Conservation (phyloP, 257 asterid species). For the Scutellaria barbata region DNA sequence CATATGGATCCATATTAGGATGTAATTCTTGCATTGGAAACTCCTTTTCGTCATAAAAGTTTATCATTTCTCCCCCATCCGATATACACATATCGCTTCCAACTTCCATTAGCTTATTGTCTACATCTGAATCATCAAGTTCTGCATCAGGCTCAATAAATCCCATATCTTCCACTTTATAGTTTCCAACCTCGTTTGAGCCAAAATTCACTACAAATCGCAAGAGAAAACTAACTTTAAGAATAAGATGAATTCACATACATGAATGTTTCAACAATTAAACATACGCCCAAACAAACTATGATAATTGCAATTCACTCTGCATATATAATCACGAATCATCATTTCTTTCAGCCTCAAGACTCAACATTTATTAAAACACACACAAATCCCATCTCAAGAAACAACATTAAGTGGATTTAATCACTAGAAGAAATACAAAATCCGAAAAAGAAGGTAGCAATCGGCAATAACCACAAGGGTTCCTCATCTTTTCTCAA, state of each 20-base stretch:
- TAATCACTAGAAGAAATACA: neutral
- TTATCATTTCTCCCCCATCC: slow-evolving; percentile 34
- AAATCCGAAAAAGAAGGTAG: neutral
- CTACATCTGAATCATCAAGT: slow-evolving; percentile 30
- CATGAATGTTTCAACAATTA: neutral
- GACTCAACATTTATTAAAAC: neutral
- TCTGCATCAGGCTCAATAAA: slow-evolving; percentile 22
- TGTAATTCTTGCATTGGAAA: slow-evolving; percentile 28
- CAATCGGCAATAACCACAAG: slow-evolving; percentile 7
- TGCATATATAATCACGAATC: neutral
- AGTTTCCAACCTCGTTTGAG: slow-evolving; percentile 18
- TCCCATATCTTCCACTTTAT: slow-evolving; percentile 21
- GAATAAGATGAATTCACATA: slow-evolving; percentile 18
- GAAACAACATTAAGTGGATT: neutral
- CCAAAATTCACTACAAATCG: slow-evolving; percentile 30
- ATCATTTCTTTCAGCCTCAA: neutral
- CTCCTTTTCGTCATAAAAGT: slow-evolving; percentile 27
- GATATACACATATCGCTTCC: slow-evolving; percentile 32
- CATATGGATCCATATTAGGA: slow-evolving; percentile 39
- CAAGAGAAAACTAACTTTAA: neutral
- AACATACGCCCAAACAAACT: neutral
- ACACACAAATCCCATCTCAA: neutral
- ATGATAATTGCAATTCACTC: neutral
- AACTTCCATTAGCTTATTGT: slow-evolving; percentile 34
- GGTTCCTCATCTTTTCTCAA: slow-evolving; percentile 22